Conservation (phyloP, 371 early-diverging fungal species). For the Rhizopus stolonifer region DNA sequence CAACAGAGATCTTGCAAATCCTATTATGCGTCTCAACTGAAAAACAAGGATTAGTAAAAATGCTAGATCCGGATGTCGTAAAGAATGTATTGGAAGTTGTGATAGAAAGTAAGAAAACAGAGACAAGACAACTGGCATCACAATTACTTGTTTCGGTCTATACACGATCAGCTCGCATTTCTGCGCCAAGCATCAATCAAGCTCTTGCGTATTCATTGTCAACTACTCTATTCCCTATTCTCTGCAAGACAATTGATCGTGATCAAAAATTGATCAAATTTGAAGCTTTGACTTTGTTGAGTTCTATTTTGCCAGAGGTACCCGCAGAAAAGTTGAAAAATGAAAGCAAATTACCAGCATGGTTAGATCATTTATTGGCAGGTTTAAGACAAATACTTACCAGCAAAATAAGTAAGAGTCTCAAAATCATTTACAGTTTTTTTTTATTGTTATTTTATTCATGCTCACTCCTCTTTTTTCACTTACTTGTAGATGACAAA, state of each 20-base stretch:
- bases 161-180: constrained; percentile 18
- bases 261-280: constrained; percentile 40
- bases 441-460: too few relatives aligned
- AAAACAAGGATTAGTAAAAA: constrained; percentile 39
- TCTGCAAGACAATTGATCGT: constrained; percentile 24
- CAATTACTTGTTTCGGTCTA: constrained; percentile 26
- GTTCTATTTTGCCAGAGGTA: constrained; percentile 24
- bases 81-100: constrained; percentile 32
- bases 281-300: constrained; percentile 29
- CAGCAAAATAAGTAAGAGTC: constrained; percentile 25
- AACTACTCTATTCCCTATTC: constrained; percentile 25
- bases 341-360: not conserved
- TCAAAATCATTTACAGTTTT: too few relatives aligned
- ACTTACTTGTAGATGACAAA: constrained; percentile 29
- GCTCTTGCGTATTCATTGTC: constrained; percentile 34
- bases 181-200: constrained; percentile 29
- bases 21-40: constrained; percentile 30
- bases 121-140: constrained; percentile 21
- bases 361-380: constrained; percentile 15
- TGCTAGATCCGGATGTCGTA: constrained; percentile 43
- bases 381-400: not conserved
- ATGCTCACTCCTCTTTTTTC: constrained; percentile 27
- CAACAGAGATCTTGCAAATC: constrained; percentile 37
- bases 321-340: constrained; percentile 20
- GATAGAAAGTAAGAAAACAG: constrained; percentile 11